Base-by-base conservation (phyloP, 1,284 basidiomycete species). In the Leccinum subrobustum region DNA sequence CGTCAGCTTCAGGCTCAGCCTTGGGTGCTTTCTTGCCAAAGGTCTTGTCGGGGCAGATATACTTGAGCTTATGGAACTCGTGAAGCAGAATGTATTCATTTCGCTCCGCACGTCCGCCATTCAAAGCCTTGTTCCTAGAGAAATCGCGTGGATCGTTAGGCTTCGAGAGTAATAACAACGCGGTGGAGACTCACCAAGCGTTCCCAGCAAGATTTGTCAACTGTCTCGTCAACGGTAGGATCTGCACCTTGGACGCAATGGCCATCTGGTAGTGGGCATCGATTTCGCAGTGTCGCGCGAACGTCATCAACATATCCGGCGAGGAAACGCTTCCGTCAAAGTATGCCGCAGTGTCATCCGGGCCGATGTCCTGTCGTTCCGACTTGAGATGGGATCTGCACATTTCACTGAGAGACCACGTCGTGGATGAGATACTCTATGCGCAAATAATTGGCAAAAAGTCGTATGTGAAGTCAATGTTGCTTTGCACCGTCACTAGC, bases 71-170 rank as follows among this genome's bases (percentile, higher is more conserved):
- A 73, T 99, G 95, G 79, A 99, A 99, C 73, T 98, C 96, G 77
- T 99, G 97, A n/a, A 99, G 81, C 63, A 99, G 77, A 84, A 99
- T 99, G 80, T 96, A 99, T 77, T 99, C 97, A 77, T 99, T 99
- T 39, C 97, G 91, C 73, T 98, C 96, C 0, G 97, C 96, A 64
- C 97, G 93, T 67, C 96, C 96, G 66, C 95, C 93, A 67, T 95
- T 96, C 53, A 98, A 76, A 0, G 96, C 97, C 69, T 95, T 92
- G 75, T 95, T 97, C 93, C 93, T 95, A 64, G 1, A 25, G 6
- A 3, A 29, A 20, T 53, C 3, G 16, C 5, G 7, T 37, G 2
- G 2, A 54, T 48, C 2, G 33, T 51, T 52, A 12, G 14, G 18
- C 23, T 37, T 18, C 7, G 2, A 14, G 14, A 2, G 14, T 14